Evolutionary conservation across 257 asterid genomes (phyloP), one percentile per base, ranked within the genome.

Genomic region (Solanum chilense): DNA sequence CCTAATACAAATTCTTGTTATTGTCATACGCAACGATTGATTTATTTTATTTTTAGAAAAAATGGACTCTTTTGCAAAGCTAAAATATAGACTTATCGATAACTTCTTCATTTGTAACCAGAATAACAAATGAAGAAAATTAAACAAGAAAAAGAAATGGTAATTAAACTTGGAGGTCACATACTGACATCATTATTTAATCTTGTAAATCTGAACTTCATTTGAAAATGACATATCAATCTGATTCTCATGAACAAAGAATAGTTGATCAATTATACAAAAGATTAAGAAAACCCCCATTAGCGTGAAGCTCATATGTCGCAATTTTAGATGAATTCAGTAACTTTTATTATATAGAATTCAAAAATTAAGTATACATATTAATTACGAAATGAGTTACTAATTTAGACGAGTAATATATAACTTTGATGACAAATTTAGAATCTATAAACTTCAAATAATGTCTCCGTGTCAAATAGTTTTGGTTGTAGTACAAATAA

Each of bases 401-500:
- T 56, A 52, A 16, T 52, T 52, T 1, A 8, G 25, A 56, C 25
- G 9, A 56, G 66, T 0, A 3, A 37, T 37, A 37, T 47, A 47
- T 4, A 2, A 47, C 16, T 47, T 44, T 47, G 25, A 56, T 56
- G 66, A 56, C 12, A 20, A 18, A 56, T 56, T 56, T 5, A 56
- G 10, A 56, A 56, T 56, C 9, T 9, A 7, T 56, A 56, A 7
- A 56, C n/a, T 56, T 56, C 9, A 56, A 20, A 16, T 52, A 16
- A 6, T 52, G 20, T 6, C 20, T 52, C 23, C 12, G 25, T 20
- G 5, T 7, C 12, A 20, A 56, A 20, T 20, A 20, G 25, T 56
- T 56, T 56, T 56, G 35, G 76, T 23, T 60, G 86, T 90, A 64
- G 92, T 93, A 95, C 91, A 96, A 87, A 85, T 84, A 88, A 90